phyloP scores from a whole-genome alignment of 1,284 basidiomycete species.

The Tetrapyrgos nigripes region DNA sequence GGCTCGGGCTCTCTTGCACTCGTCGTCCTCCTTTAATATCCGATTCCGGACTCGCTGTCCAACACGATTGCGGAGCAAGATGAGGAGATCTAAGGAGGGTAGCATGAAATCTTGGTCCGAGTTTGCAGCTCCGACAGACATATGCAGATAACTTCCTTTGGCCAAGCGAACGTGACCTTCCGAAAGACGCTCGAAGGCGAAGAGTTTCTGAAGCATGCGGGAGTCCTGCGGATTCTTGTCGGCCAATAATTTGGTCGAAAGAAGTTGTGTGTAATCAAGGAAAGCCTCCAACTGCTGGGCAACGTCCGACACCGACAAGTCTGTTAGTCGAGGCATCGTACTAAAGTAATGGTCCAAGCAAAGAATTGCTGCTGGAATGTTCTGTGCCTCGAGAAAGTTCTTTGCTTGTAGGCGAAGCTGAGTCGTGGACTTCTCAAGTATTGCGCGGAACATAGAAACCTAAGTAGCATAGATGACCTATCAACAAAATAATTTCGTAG shows the following conservation, averaged over 20 bases:
- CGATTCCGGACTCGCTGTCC: not conserved
- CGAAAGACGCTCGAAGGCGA: conserved; percentile 35
- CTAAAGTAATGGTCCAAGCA: conserved; percentile 50
- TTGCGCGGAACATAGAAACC: conserved; percentile 51
- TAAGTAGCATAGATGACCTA: conserved; percentile 12
- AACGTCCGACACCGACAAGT: conserved; percentile 31
- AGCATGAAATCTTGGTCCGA: conserved; percentile 3
- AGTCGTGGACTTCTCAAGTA: conserved; percentile 29
- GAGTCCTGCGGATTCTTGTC: conserved; percentile 27
- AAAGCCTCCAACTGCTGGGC: conserved; percentile 38
- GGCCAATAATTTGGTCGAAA: conserved; percentile 29
- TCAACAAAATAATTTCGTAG: not conserved
- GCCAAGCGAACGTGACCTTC: conserved; percentile 10
- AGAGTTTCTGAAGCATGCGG: conserved; percentile 31
- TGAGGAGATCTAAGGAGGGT: not conserved
- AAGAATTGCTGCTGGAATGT: conserved; percentile 43
- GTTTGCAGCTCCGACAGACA: no score
- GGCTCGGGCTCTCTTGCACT: conserved; percentile 8
- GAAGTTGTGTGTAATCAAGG: conserved; percentile 36
- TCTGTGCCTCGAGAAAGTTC: conserved; percentile 29
- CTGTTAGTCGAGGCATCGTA: conserved; percentile 23
- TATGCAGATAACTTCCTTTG: conserved; percentile 7
- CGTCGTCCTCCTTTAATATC: not conserved
- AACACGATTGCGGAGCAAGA: not conserved
- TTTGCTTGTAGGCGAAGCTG: conserved; percentile 34